phyloP scores from a whole-genome alignment of 1,139 yeast species.

The Lodderomyces elongisporus region DNA sequence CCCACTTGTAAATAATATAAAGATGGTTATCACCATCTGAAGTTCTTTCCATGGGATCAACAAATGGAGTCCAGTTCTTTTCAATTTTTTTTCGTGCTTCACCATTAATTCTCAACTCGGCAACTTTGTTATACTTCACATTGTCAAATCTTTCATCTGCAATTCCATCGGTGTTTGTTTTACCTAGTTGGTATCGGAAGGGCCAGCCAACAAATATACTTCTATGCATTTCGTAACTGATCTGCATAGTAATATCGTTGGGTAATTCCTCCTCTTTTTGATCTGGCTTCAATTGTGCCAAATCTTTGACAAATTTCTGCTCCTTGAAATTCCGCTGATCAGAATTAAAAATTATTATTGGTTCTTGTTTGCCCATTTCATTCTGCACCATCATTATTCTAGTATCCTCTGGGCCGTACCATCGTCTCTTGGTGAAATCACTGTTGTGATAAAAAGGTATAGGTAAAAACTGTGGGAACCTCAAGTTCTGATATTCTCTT shows the following conservation, averaged over 20 bases:
- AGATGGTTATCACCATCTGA: conserved; percentile 21
- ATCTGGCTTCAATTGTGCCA: not conserved
- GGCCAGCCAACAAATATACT: conserved; percentile 30
- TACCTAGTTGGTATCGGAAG: conserved; percentile 27
- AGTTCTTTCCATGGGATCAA: conserved; percentile 18
- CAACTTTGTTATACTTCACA: conserved; percentile 18
- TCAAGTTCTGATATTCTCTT: conserved; percentile 10
- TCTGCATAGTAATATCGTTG: conserved; percentile 10
- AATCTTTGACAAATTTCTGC: no score
- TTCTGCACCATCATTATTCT: conserved; percentile 32
- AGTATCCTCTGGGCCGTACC: conserved; percentile 49
- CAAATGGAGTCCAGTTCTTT: conserved; percentile 45
- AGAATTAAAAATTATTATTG: conserved; percentile 30
- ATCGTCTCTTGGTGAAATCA: conserved; percentile 14
- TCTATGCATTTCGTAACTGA: conserved; percentile 15
- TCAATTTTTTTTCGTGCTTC: conserved; percentile 16
- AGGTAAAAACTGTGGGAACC: conserved; percentile 25
- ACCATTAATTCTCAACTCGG: conserved; percentile 22
- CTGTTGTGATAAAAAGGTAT: conserved; percentile 21
- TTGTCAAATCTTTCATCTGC: conserved; percentile 16
- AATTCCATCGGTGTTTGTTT: conserved; percentile 20
- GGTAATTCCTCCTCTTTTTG: no score
- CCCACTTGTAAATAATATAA: conserved; percentile 36
- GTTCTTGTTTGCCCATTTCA: conserved; percentile 27
- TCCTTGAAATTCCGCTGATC: conserved; percentile 12